Conservation (phyloP, 129 eudicot genomes). For the Tagetes patula region DNA sequence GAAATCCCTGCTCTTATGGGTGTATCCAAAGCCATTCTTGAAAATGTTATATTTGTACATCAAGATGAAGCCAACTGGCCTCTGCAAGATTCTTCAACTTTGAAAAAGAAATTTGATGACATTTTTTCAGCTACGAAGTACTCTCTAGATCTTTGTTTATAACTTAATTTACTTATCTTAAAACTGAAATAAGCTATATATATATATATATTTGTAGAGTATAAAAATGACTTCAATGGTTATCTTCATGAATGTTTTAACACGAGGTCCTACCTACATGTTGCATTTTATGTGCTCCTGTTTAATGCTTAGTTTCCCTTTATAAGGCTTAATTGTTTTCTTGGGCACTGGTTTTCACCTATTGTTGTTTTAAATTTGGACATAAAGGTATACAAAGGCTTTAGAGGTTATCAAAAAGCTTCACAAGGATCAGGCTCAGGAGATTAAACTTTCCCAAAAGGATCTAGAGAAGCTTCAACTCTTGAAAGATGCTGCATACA, state of each 20-base stretch:
- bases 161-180: neutral
- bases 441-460: constrained; percentile 80
- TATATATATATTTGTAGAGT: neutral
- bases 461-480: constrained; percentile 84
- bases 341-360: neutral
- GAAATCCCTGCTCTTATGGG: constrained; percentile 99
- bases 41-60: constrained; percentile 96
- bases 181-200: constrained; percentile 7
- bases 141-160: constrained; percentile 22
- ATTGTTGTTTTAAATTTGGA: constrained; percentile 2
- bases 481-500: constrained; percentile 81
- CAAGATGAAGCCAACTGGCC: constrained; percentile 99
- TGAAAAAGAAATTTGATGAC: constrained; percentile 96
- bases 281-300: neutral
- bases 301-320: constrained; percentile 18
- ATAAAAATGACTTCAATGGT: constrained; percentile 6
- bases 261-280: neutral
- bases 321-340: constrained; percentile 6
- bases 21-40: constrained; percentile 94
- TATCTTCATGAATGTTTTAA: neutral
- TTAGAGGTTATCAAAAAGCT: constrained; percentile 96
- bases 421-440: constrained; percentile 95
- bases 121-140: constrained; percentile 95
- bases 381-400: constrained; percentile 83
- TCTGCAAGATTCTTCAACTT: constrained; percentile 83